A percentile compares a stretch with the other conserved stretches of the same genome.
Conservation (phyloP, 495 filamentous ascomycete species). For the Lasiosphaeria hispida region DNA sequence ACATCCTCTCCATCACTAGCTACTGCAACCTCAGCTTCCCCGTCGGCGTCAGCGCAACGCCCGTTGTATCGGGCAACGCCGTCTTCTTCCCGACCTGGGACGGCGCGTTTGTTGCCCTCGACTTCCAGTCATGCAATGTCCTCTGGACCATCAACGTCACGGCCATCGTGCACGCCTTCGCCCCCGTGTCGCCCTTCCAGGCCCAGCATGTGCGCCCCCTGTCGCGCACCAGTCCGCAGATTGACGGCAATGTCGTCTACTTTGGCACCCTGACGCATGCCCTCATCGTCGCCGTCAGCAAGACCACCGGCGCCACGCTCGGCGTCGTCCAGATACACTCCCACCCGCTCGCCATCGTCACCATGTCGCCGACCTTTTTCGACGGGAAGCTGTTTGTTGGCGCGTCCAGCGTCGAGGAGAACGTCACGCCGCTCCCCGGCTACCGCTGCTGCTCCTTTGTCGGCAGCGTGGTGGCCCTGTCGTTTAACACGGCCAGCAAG, state of each 20-base stretch:
- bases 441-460: constrained; percentile 39
- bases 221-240: constrained; percentile 32
- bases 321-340: constrained; percentile 27
- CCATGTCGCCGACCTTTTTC: constrained; percentile 33
- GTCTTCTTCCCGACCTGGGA: constrained; percentile 41
- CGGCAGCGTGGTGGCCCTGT: constrained; percentile 29
- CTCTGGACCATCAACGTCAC: constrained; percentile 35
- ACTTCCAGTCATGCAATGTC: constrained; percentile 31
- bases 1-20: constrained; percentile 13
- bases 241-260: constrained; percentile 31
- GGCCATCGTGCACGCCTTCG: constrained; percentile 23
- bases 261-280: constrained; percentile 34
- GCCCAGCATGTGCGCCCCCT: neutral
- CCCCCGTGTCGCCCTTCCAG: constrained; percentile 10
- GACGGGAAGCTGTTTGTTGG: constrained; percentile 34
- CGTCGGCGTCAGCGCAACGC: constrained; percentile 33
- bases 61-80: constrained; percentile 22
- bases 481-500: constrained; percentile 14
- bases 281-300: constrained; percentile 32
- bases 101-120: constrained; percentile 35
- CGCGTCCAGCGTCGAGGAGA: constrained; percentile 30
- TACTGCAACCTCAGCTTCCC: constrained; percentile 22
- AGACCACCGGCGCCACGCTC: constrained; percentile 19
- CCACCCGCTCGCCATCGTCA: constrained; percentile 34
- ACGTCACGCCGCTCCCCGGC: constrained; percentile 9